Percentiles rank a stretch among this genome's conserved stretches.
These are phyloP conservation scores for Lentinula sp. DNA, from an alignment of 768 basidiomycete genomes.

Conservation along the genomic window DNA sequence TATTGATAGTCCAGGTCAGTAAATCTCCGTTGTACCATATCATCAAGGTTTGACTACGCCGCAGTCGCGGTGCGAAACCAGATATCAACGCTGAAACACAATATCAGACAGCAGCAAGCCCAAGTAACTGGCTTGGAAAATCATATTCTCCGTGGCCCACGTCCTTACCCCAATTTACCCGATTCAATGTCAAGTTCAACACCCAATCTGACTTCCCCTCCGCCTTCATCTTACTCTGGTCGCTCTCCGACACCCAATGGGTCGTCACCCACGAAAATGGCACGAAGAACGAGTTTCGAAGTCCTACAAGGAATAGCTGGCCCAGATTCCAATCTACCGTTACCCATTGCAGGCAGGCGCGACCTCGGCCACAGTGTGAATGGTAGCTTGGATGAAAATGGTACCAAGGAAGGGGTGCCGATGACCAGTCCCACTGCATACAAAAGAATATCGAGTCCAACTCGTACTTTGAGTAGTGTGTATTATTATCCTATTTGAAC, in stretches of 20 bases:
- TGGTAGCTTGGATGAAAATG: conserved; percentile 34
- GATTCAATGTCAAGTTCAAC: conserved; percentile 24
- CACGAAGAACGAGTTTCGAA: conserved; percentile 68
- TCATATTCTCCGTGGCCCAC: conserved; percentile 59
- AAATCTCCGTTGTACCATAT: conserved; percentile 10
- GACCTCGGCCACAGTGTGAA: conserved; percentile 24
- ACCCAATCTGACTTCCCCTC: conserved; percentile 23
- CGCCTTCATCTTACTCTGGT: conserved; percentile 28
- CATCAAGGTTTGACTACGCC: conserved; percentile 14
- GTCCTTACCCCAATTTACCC: conserved; percentile 44
- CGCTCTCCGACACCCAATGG: conserved; percentile 6
- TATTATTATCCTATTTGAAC: conserved; percentile 13
- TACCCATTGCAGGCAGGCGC: conserved; percentile 43
- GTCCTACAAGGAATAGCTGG: conserved; percentile 65
- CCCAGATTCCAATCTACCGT: conserved; percentile 67
- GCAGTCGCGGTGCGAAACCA: conserved; percentile 73
- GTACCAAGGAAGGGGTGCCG: conserved; percentile 73
- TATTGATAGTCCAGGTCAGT: conserved; percentile 63
- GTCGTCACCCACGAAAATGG: conserved; percentile 41
- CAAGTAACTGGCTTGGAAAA: conserved; percentile 68
- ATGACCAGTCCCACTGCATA: conserved; percentile 33
- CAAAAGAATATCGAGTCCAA: conserved; percentile 66
- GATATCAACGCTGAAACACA: conserved; percentile 77
- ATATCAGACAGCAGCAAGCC: conserved; percentile 79
- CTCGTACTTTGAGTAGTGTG: conserved; percentile 75